Base-by-base conservation (phyloP, 495 filamentous ascomycete species). In the Penicillium tannophilum region DNA sequence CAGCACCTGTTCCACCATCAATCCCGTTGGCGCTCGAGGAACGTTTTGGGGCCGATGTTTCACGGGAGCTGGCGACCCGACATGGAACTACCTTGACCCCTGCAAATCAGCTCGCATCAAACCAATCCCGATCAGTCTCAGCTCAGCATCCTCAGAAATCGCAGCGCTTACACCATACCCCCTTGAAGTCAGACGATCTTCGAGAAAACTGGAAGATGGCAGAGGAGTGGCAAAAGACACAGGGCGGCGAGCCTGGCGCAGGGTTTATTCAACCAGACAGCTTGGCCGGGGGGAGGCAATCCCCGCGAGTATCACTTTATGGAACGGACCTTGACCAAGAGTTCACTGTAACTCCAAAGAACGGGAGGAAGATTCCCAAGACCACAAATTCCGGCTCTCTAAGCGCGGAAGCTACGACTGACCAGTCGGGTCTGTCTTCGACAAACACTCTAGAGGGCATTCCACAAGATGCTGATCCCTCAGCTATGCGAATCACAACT, bases 1-100 rank as follows among this genome's bases (percentile, higher is more conserved):
- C n/a, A 26, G 49, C 28, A 24, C 44, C 44, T 33, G 28, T 59
- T 24, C 60, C 67, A 16, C 63, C 69, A 8, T 60, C 56, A 42
- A 48, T 76, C 4, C 62, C 69, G 26, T 57, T 69, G 23, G 58
- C 65, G 0, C 49, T 76, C 10, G 68, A 73, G 1, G 72, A 75
- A 51, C 67, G 72, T 12, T 69, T 76, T 58, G 65, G 73, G 4
- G 56, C 65, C n/a, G 66, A 67, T 6, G 68, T 75, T 43, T 73
- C 73, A 1, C 67, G 70, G 52, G 72, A 73, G 31, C 49, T 76
- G 12, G 65, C 65, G 19, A 57, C 58, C 6, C 60, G 59, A 30
- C 72, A 71, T 36, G 70, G 69, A 42, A 71, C 70, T 4, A 50
- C 64, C 12, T 57, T 76, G 43, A 52, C 64, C 31, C 41, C 64